Conservation (phyloP, 352 stramenopile genomes). For the Pelagophyceae sp. region DNA sequence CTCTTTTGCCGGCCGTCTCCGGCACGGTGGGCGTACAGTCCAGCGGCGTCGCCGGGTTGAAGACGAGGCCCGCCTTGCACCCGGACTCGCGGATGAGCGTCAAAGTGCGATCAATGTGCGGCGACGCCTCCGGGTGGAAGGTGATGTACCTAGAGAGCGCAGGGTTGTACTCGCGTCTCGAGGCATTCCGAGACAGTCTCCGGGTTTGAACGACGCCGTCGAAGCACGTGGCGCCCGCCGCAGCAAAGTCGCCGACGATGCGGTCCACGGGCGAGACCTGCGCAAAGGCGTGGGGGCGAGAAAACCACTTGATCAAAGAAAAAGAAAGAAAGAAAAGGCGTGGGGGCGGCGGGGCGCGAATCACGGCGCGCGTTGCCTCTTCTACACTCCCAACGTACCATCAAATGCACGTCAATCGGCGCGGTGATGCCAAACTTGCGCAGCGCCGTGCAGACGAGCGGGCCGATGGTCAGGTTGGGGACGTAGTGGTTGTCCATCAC, state of each 20-base stretch:
- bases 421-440: conserved; percentile 68
- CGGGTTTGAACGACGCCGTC: too few relatives aligned
- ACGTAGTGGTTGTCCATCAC: conserved; percentile 82
- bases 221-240: background rate
- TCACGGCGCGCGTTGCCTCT: conserved; percentile 32
- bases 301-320: too few relatives aligned
- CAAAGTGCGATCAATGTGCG: conserved; percentile 57
- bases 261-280: conserved; percentile 54
- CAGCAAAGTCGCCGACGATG: conserved; percentile 63
- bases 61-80: conserved; percentile 69
- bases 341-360: background rate
- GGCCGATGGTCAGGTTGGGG: conserved; percentile 73
- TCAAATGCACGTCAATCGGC: conserved; percentile 74
- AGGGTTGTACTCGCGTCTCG: too few relatives aligned
- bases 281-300: too few relatives aligned
- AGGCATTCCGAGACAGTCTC: too few relatives aligned
- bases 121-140: conserved; percentile 66
- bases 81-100: conserved; percentile 63
- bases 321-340: too few relatives aligned
- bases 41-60: conserved; percentile 66
- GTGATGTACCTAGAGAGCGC: conserved; percentile 78
- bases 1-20: too few relatives aligned
- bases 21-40: too few relatives aligned
- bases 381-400: too few relatives aligned
- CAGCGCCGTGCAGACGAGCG: conserved; percentile 71